These are phyloP conservation scores for Trametes punicea DNA, from an alignment of 768 basidiomycete genomes.

Conservation along the genomic window DNA sequence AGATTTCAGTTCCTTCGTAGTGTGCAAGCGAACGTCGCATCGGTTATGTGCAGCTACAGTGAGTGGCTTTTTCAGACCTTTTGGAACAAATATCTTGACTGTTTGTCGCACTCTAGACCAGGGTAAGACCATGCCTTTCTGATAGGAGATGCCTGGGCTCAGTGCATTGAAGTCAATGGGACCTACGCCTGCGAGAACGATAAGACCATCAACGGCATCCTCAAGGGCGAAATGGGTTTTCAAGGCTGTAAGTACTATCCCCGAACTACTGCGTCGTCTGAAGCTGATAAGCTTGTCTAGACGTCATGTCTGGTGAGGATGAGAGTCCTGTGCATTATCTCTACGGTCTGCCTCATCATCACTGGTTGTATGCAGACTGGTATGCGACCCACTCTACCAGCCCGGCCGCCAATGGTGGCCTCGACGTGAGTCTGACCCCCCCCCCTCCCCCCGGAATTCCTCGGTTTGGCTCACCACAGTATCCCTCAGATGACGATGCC, in stretches of 20 bases:
- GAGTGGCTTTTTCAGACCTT: conserved; percentile 22
- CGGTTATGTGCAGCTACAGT: conserved; percentile 77
- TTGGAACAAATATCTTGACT: neutral
- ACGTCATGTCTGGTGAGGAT: conserved; percentile 28
- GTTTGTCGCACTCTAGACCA: no score
- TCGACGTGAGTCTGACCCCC: conserved; percentile 62
- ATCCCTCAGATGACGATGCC: conserved; percentile 65
- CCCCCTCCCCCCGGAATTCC: no score
- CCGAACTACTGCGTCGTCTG: no score
- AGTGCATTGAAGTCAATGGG: conserved; percentile 44
- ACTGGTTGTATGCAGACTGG: conserved; percentile 48
- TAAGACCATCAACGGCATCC: conserved; percentile 53
- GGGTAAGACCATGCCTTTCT: conserved; percentile 23
- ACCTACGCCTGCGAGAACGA: conserved; percentile 75
- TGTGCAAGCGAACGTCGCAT: conserved; percentile 69
- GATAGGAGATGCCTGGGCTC: conserved; percentile 40
- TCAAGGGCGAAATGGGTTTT: conserved; percentile 44
- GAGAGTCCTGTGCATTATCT: conserved; percentile 18
- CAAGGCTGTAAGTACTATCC: conserved; percentile 37
- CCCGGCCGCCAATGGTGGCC: conserved; percentile 54
- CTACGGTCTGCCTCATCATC: no score
- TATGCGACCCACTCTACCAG: conserved; percentile 56
- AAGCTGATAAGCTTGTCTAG: conserved; percentile 1
- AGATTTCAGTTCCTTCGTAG: conserved; percentile 49
- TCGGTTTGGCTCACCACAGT: no score